Percentiles rank a stretch among this genome's conserved stretches.
These are phyloP conservation scores for Chytriomyces sp. DNA, from an alignment of 192 early-diverging fungal genomes.

Conservation along the genomic window DNA sequence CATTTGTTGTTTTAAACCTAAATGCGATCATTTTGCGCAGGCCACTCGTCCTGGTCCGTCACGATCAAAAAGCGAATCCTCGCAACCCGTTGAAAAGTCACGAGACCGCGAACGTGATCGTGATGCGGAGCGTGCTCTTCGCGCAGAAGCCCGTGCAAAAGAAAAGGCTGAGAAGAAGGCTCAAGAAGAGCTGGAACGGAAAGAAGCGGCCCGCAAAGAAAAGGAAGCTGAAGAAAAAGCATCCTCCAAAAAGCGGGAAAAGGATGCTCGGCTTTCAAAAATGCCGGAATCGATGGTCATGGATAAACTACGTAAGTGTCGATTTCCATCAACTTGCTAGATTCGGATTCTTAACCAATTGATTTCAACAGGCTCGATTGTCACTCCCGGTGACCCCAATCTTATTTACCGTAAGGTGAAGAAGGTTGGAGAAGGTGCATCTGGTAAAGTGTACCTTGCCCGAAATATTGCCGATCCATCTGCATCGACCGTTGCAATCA, in stretches of 20 bases:
- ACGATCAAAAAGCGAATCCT: neutral
- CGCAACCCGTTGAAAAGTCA: neutral
- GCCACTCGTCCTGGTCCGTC: neutral
- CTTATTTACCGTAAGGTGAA: slow-evolving; percentile 79
- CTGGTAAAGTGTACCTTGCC: slow-evolving; percentile 90
- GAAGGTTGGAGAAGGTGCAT: slow-evolving; percentile 86
- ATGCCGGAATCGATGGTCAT: slow-evolving; percentile 92
- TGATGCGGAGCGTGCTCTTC: slow-evolving; percentile 13
- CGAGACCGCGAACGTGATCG: slow-evolving; percentile 3
- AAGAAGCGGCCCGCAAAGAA: neutral
- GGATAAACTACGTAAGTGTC: slow-evolving; percentile 75
- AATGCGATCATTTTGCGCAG: neutral
- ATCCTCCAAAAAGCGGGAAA: slow-evolving; percentile 38
- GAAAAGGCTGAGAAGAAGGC: slow-evolving; percentile 14
- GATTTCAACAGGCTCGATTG: slow-evolving; percentile 56
- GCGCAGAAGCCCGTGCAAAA: slow-evolving; percentile 11
- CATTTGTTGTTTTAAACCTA: no score
- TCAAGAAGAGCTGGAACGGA: slow-evolving; percentile 7
- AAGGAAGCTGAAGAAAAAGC: slow-evolving; percentile 31
- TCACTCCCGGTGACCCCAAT: slow-evolving; percentile 71
- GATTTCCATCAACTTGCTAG: neutral
- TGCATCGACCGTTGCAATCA: slow-evolving; percentile 83
- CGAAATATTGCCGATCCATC: slow-evolving; percentile 60
- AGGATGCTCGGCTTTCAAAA: slow-evolving; percentile 78
- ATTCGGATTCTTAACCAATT: neutral